A percentile compares a stretch with the other conserved stretches of the same genome.
Evolutionary conservation across 2,329 filamentous ascomycete genomes (phyloP).

Genomic region (Ilyonectria robusta): DNA sequence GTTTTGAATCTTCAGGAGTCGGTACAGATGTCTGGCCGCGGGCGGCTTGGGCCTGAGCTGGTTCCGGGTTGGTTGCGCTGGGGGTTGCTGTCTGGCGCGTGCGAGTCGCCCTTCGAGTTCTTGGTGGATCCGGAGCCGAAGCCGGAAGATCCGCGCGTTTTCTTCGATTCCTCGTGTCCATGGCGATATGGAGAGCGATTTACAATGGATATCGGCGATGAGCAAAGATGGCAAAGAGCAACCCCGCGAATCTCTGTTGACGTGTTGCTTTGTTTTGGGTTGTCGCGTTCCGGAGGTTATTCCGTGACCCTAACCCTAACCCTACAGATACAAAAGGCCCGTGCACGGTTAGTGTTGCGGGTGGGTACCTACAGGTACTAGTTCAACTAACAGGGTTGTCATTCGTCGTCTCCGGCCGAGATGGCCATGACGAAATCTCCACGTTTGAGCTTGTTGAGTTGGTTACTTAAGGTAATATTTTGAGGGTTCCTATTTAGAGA

Average conservation of each 20-base stretch:
- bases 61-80: slow-evolving; percentile 4
- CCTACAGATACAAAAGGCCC: slow-evolving; percentile 41
- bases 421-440: not conserved
- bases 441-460: too few species aligned
- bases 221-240: not conserved
- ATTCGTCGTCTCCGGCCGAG: slow-evolving; percentile 16
- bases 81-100: slow-evolving; percentile 26
- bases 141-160: slow-evolving; percentile 28
- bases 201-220: not conserved
- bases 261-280: slow-evolving; percentile 23
- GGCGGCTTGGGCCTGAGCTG: slow-evolving; percentile 6
- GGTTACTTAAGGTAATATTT: too few species aligned
- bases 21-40: slow-evolving; percentile 10
- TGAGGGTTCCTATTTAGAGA: not conserved
- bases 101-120: slow-evolving; percentile 33
- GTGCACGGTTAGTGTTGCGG: slow-evolving; percentile 8
- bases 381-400: not conserved
- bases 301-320: slow-evolving; percentile 26
- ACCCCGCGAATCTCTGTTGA: not conserved
- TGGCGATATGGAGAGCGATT: slow-evolving; percentile 12
- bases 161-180: slow-evolving; percentile 39
- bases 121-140: slow-evolving; percentile 8
- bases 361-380: not conserved
- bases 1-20: slow-evolving; percentile 1
- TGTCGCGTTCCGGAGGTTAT: slow-evolving; percentile 14